A percentile compares a stretch with the other conserved stretches of the same genome.
Conservation (phyloP, 2,329 filamentous ascomycete genomes). For the Fusarium illudens region DNA sequence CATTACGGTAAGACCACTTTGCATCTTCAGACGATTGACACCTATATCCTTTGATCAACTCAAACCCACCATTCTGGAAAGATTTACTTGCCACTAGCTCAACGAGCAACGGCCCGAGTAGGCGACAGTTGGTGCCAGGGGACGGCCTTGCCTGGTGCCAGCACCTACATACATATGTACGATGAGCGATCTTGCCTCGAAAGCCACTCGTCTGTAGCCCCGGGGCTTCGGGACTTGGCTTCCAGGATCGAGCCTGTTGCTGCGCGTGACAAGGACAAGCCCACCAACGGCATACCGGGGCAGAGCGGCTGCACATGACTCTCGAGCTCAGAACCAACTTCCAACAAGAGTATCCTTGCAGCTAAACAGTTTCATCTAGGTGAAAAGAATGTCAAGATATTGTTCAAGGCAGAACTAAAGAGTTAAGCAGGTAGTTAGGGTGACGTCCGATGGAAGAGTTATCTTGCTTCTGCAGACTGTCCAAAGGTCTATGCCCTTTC, state of each 20-base stretch:
- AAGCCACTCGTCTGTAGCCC: neutral
- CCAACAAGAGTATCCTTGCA: neutral
- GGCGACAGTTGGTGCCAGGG: neutral
- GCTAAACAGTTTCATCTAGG: too few species aligned
- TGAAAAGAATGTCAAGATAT: neutral
- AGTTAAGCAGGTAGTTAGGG: neutral
- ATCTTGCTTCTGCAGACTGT: neutral
- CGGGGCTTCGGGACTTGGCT: neutral
- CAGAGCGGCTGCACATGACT: neutral
- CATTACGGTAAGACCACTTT: neutral
- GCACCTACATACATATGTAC: constrained; percentile 1
- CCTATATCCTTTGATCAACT: neutral
- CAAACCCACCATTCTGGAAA: neutral
- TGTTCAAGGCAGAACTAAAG: neutral
- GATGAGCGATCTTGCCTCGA: neutral
- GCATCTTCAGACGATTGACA: neutral
- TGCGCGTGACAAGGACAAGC: neutral
- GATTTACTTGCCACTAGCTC: neutral
- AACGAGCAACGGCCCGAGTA: neutral
- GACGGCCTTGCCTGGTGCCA: neutral
- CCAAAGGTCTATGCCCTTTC: neutral
- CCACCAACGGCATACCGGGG: neutral
- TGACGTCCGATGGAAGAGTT: neutral
- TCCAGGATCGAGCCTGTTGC: neutral
- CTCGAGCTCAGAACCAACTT: neutral